Percentiles rank a stretch among this genome's conserved stretches.
Evolutionary conservation across 2,329 filamentous ascomycete species (phyloP).

Genomic region (Alternaria gaisen): DNA sequence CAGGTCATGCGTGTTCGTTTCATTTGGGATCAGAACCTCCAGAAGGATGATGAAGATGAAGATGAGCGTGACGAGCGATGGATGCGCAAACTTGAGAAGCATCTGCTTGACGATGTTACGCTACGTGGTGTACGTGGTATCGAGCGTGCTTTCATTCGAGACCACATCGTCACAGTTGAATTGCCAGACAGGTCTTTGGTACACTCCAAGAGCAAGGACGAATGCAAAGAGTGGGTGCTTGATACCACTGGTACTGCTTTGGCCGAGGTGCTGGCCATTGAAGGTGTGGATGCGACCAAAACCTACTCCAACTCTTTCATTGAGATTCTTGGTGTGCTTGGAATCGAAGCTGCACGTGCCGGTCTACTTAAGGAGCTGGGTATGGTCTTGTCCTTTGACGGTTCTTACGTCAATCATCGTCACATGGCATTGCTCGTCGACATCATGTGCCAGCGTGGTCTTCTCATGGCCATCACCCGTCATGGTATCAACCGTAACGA

Average conservation of each 20-base stretch:
- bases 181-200: constrained; percentile 79
- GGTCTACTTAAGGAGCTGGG: constrained; percentile 89
- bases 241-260: constrained; percentile 93
- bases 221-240: constrained; percentile 92
- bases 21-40: constrained; percentile 65
- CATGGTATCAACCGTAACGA: constrained; percentile 99
- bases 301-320: constrained; percentile 97
- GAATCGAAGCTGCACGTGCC: constrained; percentile 91
- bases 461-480: constrained; percentile 94
- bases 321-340: constrained; percentile 92
- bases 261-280: constrained; percentile 81
- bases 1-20: constrained; percentile 93
- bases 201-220: constrained; percentile 74
- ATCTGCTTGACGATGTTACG: constrained; percentile 89
- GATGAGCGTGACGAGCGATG: constrained; percentile 77
- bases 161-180: constrained; percentile 55
- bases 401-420: constrained; percentile 99
- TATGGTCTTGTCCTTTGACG: constrained; percentile 94
- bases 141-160: constrained; percentile 89
- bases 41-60: constrained; percentile 76
- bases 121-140: constrained; percentile 90
- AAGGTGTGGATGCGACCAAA: constrained; percentile 84
- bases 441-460: constrained; percentile 96
- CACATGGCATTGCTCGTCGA: constrained; percentile 95
- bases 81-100: constrained; percentile 88